These are phyloP conservation scores for Colletotrichum tropicale DNA, from an alignment of 2,329 filamentous ascomycete genomes.

Conservation along the genomic window DNA sequence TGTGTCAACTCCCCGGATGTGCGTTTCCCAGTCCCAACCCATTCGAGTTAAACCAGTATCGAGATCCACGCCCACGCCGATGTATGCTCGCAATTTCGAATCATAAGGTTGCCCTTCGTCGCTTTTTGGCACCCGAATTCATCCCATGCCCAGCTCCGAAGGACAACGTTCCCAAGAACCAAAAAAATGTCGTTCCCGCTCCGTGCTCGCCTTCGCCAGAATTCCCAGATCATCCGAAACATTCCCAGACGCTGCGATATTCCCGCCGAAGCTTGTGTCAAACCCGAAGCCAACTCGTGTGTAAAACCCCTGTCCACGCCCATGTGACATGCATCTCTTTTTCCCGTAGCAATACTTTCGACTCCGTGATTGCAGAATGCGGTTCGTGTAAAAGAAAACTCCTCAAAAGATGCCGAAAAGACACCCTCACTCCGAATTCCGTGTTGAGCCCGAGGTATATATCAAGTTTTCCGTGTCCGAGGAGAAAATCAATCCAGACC, in stretches of 20 bases:
- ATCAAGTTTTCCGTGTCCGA: constrained; percentile 20
- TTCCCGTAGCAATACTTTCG: constrained; percentile 15
- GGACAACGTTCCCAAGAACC: neutral
- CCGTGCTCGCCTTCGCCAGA: constrained; percentile 16
- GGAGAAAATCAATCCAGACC: constrained; percentile 14
- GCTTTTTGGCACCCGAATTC: constrained; percentile 16
- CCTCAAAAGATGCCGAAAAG: constrained; percentile 18
- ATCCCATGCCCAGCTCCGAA: constrained; percentile 10
- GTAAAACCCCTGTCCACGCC: constrained; percentile 5
- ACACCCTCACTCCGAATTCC: constrained; percentile 22
- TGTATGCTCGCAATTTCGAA: constrained; percentile 20
- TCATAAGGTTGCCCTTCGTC: constrained; percentile 16
- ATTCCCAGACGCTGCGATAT: constrained; percentile 5
- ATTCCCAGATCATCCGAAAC: constrained; percentile 11
- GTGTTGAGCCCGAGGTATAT: constrained; percentile 22
- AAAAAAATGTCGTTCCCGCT: constrained; percentile 6
- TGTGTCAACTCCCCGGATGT: constrained; percentile 19
- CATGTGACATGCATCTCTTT: constrained; percentile 19
- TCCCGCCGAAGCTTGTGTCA: constrained; percentile 2
- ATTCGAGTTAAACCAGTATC: constrained; percentile 19
- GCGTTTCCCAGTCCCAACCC: constrained; percentile 16
- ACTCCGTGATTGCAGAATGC: constrained; percentile 22
- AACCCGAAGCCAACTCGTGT: neutral
- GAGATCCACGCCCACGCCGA: constrained; percentile 19
- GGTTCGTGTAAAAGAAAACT: constrained; percentile 19